Evolutionary conservation across 2,329 filamentous ascomycete genomes (phyloP).

Genomic region (Epichloe sibirici): DNA sequence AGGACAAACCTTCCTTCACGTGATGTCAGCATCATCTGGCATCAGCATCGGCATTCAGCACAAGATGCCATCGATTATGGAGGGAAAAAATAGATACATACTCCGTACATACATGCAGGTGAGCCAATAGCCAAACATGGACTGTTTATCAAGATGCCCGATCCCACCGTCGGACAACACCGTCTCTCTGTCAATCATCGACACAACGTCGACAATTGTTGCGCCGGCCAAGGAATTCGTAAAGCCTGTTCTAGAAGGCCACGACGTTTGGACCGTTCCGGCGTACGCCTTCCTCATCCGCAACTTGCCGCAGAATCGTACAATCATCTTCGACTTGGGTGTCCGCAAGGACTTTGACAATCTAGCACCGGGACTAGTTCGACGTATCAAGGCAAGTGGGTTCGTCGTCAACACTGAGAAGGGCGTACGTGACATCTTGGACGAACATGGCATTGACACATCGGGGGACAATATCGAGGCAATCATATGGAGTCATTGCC

Average conservation of each 20-base stretch:
- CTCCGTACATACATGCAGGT: too few relatives aligned
- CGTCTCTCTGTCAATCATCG: not conserved
- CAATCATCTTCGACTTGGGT: conserved; percentile 1
- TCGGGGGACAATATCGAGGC: conserved; percentile 8
- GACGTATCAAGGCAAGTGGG: not conserved
- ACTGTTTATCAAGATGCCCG: not conserved
- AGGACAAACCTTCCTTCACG: not conserved
- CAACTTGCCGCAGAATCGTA: not conserved
- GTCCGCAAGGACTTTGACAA: conserved; percentile 1
- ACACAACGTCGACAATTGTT: not conserved
- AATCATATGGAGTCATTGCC: conserved; percentile 18
- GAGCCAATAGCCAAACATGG: not conserved
- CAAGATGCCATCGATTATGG: too few relatives aligned
- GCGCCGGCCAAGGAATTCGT: not conserved
- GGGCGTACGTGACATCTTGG: not conserved
- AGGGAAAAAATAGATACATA: too few relatives aligned
- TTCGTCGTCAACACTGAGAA: not conserved
- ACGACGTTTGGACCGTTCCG: not conserved
- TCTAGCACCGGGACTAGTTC: not conserved
- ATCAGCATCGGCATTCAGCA: not conserved
- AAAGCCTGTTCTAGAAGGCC: not conserved
- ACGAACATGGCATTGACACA: not conserved
- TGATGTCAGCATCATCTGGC: not conserved
- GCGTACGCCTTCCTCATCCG: not conserved
- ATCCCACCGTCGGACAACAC: not conserved